Evolutionary conservation across 345 rosid species (phyloP), one percentile per base, ranked within the genome.

Genomic region (Firmiana major): DNA sequence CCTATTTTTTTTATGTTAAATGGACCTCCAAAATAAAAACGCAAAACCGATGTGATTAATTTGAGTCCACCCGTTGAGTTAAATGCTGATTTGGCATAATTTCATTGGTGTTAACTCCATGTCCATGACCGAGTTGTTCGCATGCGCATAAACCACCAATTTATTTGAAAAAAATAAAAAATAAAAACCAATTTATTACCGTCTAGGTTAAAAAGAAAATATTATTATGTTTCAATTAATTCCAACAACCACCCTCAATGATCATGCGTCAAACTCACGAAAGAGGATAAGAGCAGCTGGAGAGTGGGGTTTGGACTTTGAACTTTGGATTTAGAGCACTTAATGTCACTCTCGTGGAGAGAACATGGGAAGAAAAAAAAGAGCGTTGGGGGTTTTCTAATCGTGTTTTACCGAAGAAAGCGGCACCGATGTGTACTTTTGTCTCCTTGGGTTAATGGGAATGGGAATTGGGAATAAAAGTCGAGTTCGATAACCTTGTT

Each of bases 341-440:
- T 65, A 16, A n/a, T n/a, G n/a, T 21, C 53, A 0, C 19, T 48
- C 0, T 24, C 28, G 34, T 48, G 36, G 45, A 4, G 42, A 3
- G 49, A 28, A 13, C 28, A 34, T 21, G 62, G n/a, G n/a, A n/a
- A 19, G 55, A 34, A 48, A 45, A 16, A 24, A 31, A 40, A 31
- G 51, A 69, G 54, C 38, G 46, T 9, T 34, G 38, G 15, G 13
- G 24, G 49, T 36, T 19, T 15, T 28, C 4, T 9, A 15, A 53
- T 26, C n/a, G 79, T 46, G 54, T 4, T 53, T 76, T 21, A 64
- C 53, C 42, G 54, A 9, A 21, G n/a, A 3, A 53, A 53, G 6
- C 63, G 64, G 73, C 55, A 45, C 1, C 26, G 79, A 24, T 43
- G 21, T 66, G 79, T 76, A 49, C 26, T 53, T 64, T 66, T 76